phyloP scores from a whole-genome alignment of 345 rosid genomes.

The Gossypioides kirkii region DNA sequence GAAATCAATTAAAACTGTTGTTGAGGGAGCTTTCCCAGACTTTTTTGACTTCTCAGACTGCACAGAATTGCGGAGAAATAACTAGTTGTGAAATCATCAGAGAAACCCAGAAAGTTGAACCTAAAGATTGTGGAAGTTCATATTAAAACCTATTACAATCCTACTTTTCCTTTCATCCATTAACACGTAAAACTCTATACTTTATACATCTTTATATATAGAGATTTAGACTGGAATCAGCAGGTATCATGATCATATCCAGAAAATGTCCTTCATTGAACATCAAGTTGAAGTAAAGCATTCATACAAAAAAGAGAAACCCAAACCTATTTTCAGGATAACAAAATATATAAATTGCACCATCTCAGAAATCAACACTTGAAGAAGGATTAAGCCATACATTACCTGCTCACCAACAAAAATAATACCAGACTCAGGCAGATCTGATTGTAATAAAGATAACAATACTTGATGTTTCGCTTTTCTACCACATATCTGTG shows the following conservation, averaged over 20 bases:
- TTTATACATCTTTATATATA: neutral
- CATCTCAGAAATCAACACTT: neutral
- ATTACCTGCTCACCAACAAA: slow-evolving; percentile 85
- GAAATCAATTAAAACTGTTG: slow-evolving; percentile 51
- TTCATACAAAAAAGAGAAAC: neutral
- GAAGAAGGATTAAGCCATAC: slow-evolving; percentile 15
- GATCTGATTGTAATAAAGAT: slow-evolving; percentile 53
- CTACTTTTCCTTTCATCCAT: neutral
- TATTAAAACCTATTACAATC: neutral
- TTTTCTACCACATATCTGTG: slow-evolving; percentile 50
- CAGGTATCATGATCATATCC: neutral
- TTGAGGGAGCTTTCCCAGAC: slow-evolving; percentile 69
- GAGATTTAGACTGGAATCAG: neutral
- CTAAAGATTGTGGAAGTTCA: neutral
- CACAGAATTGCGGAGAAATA: slow-evolving; percentile 12
- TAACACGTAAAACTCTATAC: neutral
- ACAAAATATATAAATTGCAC: neutral
- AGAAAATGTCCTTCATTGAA: neutral
- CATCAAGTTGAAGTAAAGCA: neutral
- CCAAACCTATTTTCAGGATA: neutral
- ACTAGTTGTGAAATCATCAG: neutral
- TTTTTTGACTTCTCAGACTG: slow-evolving; percentile 91
- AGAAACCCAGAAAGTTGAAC: neutral
- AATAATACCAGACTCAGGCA: slow-evolving; percentile 63
- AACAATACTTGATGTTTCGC: slow-evolving; percentile 51